Conservation (phyloP, 179 eudicot genomes). For the Heliamphora pulchella region DNA sequence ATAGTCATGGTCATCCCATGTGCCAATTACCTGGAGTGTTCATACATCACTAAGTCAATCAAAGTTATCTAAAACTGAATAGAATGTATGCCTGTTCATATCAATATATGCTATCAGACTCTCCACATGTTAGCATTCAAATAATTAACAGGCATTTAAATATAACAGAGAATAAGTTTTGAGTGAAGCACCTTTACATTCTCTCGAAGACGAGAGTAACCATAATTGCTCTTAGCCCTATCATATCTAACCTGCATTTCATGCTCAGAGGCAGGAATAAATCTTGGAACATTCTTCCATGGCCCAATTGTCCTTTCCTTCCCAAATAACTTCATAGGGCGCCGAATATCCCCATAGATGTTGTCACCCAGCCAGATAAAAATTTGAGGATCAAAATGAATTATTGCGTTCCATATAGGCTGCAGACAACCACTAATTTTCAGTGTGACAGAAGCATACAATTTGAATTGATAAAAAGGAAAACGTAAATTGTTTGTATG, state of each 20-base stretch:
- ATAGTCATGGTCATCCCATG: conserved; percentile 83
- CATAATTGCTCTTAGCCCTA: conserved; percentile 37
- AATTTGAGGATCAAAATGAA: conserved; percentile 44
- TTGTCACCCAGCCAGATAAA: conserved; percentile 77
- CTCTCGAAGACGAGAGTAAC: conserved; percentile 39
- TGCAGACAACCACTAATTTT: conserved; percentile 22
- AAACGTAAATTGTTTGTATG: background rate
- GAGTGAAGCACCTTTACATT: conserved; percentile 33
- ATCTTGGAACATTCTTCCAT: conserved; percentile 60
- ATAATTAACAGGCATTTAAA: background rate
- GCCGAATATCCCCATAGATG: conserved; percentile 59
- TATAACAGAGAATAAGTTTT: background rate
- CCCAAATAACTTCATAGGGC: conserved; percentile 50
- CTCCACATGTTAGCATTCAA: background rate
- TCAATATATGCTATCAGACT: conserved; percentile 1
- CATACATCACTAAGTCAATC: background rate
- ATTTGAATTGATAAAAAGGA: background rate
- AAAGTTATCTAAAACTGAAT: background rate
- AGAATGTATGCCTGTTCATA: background rate
- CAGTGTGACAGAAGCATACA: background rate
- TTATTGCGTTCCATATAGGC: conserved; percentile 56
- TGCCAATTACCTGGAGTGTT: conserved; percentile 49
- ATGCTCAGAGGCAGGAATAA: conserved; percentile 44
- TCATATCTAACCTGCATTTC: conserved; percentile 52
- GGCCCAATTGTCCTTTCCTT: conserved; percentile 69